phyloP scores from a whole-genome alignment of 495 filamentous ascomycete species.

The Aspergillus campestris region DNA sequence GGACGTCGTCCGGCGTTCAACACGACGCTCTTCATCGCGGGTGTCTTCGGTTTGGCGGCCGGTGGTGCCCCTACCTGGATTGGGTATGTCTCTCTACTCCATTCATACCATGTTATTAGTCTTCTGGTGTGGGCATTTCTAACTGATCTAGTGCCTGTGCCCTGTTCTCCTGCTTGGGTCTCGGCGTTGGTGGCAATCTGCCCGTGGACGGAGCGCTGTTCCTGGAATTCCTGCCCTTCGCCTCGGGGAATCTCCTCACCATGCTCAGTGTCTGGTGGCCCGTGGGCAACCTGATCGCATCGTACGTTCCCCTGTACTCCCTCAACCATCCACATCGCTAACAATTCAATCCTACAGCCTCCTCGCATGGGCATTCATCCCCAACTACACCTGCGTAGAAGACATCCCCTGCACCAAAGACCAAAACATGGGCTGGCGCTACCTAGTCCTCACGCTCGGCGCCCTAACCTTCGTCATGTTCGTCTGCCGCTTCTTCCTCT shows the following conservation, averaged over 20 bases:
- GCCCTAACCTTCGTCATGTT: constrained; percentile 64
- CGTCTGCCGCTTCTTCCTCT: constrained; percentile 61
- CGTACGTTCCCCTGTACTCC: constrained; percentile 12
- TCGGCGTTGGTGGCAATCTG: constrained; percentile 54
- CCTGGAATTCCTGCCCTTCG: constrained; percentile 49
- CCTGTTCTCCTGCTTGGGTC: constrained; percentile 42
- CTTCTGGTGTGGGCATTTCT: constrained; percentile 2
- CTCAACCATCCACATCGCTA: background rate
- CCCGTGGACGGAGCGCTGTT: constrained; percentile 52
- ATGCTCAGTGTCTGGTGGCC: constrained; percentile 55
- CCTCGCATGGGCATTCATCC: constrained; percentile 51
- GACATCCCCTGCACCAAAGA: constrained; percentile 41
- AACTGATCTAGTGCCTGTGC: constrained; percentile 22
- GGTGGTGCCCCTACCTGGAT: constrained; percentile 47
- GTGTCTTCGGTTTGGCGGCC: constrained; percentile 46
- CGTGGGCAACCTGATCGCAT: constrained; percentile 45
- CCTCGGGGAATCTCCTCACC: constrained; percentile 45
- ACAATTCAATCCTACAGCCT: constrained; percentile 27
- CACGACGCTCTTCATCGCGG: constrained; percentile 45
- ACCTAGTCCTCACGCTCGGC: constrained; percentile 62
- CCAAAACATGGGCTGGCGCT: constrained; percentile 78
- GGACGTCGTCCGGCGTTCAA: constrained; percentile 55
- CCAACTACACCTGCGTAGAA: constrained; percentile 39
- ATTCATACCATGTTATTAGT: background rate
- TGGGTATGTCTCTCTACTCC: constrained; percentile 21